Conservation (phyloP, 73 alveolate genomes). For the Paramecium primaurelia region DNA sequence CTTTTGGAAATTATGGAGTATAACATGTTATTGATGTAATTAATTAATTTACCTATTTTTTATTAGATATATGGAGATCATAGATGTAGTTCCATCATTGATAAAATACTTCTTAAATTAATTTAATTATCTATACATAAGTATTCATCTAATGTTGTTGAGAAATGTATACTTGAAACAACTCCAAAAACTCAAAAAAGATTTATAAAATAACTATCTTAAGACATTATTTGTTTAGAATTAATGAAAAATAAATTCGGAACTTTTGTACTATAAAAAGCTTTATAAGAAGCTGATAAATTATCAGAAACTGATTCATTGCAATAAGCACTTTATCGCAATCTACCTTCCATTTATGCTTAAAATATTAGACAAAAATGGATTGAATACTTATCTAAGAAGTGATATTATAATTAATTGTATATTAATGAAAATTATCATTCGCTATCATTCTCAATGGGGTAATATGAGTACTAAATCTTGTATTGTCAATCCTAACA, state of each 20-base stretch:
- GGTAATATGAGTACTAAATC: background rate
- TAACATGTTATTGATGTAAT: conserved; percentile 37
- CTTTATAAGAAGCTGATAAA: conserved; percentile 32
- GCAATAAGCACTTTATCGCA: background rate
- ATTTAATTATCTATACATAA: conserved; percentile 6
- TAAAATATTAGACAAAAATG: background rate
- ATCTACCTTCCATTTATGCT: background rate
- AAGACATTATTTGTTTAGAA: background rate
- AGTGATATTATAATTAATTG: background rate
- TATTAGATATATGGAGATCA: conserved; percentile 6
- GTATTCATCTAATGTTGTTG: conserved; percentile 38
- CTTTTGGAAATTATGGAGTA: conserved; percentile 44
- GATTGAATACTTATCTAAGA: conserved; percentile 8
- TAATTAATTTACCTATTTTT: background rate
- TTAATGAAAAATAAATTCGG: conserved; percentile 44
- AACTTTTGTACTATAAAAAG: conserved; percentile 46
- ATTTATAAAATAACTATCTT: conserved; percentile 13
- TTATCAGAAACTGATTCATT: background rate
- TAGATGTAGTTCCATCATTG: background rate
- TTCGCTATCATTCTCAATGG: background rate
- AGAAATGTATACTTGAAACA: conserved; percentile 27
- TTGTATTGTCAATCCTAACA: background rate
- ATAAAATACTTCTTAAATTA: background rate
- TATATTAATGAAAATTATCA: background rate
- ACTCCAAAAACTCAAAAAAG: background rate